Evolutionary conservation across 192 early-diverging fungal species (phyloP).

Genomic region (Diversispora eburnea): DNA sequence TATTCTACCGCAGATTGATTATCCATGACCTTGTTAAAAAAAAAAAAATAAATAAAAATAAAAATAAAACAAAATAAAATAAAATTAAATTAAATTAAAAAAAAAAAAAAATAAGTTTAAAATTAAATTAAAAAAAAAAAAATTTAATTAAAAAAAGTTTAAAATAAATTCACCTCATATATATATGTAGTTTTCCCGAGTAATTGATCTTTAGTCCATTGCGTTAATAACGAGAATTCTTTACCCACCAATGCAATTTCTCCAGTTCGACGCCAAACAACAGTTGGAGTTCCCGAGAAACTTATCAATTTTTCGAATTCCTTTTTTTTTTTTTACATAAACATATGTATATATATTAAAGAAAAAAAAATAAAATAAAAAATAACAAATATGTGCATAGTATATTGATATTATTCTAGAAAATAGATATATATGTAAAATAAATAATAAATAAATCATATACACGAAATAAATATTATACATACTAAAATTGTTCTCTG

Average conservation of each 20-base stretch:
- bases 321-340: no score
- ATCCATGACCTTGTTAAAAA: conserved; percentile 76
- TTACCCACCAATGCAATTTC: conserved; percentile 95
- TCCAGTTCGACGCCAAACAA: conserved; percentile 95
- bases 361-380: conserved; percentile 2
- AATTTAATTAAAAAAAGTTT: no score
- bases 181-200: conserved; percentile 76
- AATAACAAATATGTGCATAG: conserved; percentile 8
- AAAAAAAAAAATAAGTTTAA: no score
- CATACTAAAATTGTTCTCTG: conserved; percentile 79
- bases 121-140: no score
- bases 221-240: conserved; percentile 90
- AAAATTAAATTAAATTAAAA: background rate
- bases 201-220: conserved; percentile 84
- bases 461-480: background rate
- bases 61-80: no score
- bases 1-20: conserved; percentile 89
- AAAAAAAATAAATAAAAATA: background rate
- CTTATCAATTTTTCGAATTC: conserved; percentile 96
- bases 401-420: no score
- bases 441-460: background rate
- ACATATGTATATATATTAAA: background rate
- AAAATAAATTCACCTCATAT: conserved; percentile 54
- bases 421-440: background rate
- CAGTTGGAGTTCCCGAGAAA: conserved; percentile 92